These are phyloP conservation scores for Didymella segeticola DNA, from an alignment of 2,329 filamentous ascomycete species.

Conservation along the genomic window DNA sequence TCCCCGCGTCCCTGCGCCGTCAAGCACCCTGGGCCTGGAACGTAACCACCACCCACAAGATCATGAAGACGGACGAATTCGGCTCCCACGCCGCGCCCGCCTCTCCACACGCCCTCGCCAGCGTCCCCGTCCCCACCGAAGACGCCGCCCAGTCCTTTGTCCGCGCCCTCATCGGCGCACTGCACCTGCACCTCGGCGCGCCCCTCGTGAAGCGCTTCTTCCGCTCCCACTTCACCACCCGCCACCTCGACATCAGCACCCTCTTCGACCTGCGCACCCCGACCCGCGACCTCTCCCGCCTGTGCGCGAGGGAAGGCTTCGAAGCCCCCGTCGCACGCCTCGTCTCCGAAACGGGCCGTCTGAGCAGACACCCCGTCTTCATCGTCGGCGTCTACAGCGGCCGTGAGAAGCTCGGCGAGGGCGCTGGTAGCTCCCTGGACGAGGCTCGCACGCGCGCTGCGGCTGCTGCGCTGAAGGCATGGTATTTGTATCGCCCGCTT, in stretches of 20 bases:
- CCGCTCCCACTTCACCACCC: constrained; percentile 79
- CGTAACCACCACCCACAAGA: constrained; percentile 65
- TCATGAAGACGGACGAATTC: constrained; percentile 85
- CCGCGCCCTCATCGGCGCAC: constrained; percentile 79
- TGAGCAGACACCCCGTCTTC: constrained; percentile 85
- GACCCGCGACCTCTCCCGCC: constrained; percentile 78
- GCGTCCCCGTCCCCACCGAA: constrained; percentile 52
- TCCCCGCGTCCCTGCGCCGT: constrained; percentile 33
- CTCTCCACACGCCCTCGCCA: constrained; percentile 31
- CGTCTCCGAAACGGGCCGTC: constrained; percentile 86
- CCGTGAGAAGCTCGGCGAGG: constrained; percentile 89
- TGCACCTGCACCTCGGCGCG: constrained; percentile 85
- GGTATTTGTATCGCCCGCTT: constrained; percentile 92
- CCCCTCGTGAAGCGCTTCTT: constrained; percentile 83
- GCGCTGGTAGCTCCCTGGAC: constrained; percentile 77
- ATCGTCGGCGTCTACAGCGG: constrained; percentile 95
- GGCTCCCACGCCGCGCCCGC: constrained; percentile 63
- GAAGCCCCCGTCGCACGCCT: constrained; percentile 85
- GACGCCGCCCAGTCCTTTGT: constrained; percentile 78
- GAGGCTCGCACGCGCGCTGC: constrained; percentile 80
- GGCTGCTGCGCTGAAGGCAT: constrained; percentile 85
- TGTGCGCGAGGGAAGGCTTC: constrained; percentile 90
- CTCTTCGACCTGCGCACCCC: constrained; percentile 88
- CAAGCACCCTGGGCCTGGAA: constrained; percentile 47
- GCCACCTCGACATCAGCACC: constrained; percentile 75